Conservation (phyloP, 306 rosid genomes). For the Prunus persica region Prunus_persica_NCBIv2 NC_034014.1:21008001-21008500, state of each 20-base stretch:
- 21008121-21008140: slow-evolving; percentile 65
- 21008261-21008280: slow-evolving; percentile 1
- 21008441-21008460: slow-evolving; percentile 80
- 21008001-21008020: slow-evolving; percentile 1
- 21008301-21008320: slow-evolving; percentile 81
- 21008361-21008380: slow-evolving; percentile 80
- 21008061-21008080: slow-evolving; percentile 10
- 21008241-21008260: slow-evolving; percentile 21
- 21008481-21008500: slow-evolving; percentile 26
- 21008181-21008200: slow-evolving; percentile 75
- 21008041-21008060: not conserved
- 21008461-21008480: slow-evolving; percentile 77
- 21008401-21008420: slow-evolving; percentile 92
- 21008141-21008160: slow-evolving; percentile 87
- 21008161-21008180: slow-evolving; percentile 83
- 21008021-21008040: not conserved
- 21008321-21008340: slow-evolving; percentile 86
- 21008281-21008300: slow-evolving; percentile 22
- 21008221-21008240: slow-evolving; percentile 31
- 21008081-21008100: slow-evolving; percentile 22
- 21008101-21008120: slow-evolving; percentile 46
- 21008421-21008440: slow-evolving; percentile 84
- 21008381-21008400: slow-evolving; percentile 93
- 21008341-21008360: slow-evolving; percentile 82
- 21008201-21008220: slow-evolving; percentile 87